phyloP scores from a whole-genome alignment of 2,329 filamentous ascomycete genomes.

The Alternaria metachromatica region DNA sequence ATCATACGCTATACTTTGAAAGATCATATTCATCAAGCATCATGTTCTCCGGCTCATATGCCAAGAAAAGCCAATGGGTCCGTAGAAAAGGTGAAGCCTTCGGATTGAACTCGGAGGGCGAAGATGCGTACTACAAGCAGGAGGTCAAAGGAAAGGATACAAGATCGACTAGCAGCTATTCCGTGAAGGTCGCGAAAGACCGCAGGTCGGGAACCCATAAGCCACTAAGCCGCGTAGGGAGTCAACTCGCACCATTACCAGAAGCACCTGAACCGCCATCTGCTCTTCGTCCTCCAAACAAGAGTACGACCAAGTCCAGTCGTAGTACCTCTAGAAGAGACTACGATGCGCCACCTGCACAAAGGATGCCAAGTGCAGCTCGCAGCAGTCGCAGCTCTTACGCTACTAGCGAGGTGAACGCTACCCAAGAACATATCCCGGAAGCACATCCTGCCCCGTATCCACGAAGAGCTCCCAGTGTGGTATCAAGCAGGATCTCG shows the following conservation, averaged over 20 bases:
- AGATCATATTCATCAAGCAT: not conserved
- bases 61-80: not conserved
- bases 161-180: not conserved
- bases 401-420: not conserved
- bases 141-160: not conserved
- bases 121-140: not conserved
- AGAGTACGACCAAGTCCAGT: not conserved
- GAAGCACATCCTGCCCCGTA: not conserved
- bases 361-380: not conserved
- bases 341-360: not conserved
- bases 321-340: not conserved
- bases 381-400: not conserved
- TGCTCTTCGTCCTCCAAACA: not conserved
- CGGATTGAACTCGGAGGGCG: not conserved
- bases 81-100: not conserved
- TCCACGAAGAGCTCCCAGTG: no score
- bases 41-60: not conserved
- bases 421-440: not conserved
- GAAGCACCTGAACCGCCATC: not conserved
- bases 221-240: not conserved
- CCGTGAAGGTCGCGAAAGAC: not conserved
- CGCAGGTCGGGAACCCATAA: not conserved
- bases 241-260: not conserved
- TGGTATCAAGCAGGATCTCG: not conserved
- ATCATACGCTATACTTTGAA: not conserved